These are phyloP conservation scores for Platanthera guangdongensis DNA, from an alignment of 106 monocot genomes.

Conservation along the genomic window DNA sequence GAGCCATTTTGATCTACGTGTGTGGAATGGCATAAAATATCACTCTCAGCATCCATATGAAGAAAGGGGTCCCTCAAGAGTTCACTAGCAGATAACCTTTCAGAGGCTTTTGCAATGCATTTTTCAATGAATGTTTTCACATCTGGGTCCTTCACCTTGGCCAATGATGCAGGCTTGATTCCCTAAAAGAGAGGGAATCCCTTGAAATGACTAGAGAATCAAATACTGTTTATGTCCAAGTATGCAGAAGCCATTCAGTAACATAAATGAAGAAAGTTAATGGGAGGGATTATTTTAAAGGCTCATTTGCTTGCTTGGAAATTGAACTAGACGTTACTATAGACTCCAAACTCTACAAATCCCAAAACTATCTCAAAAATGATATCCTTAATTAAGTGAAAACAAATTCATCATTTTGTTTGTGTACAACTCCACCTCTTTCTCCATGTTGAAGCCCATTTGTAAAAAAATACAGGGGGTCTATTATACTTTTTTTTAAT, in stretches of 20 bases:
- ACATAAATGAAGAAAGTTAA: not conserved
- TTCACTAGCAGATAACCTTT: conserved; percentile 38
- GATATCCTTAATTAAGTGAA: no score
- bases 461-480: no score
- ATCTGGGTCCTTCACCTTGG: conserved; percentile 28
- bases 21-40: not conserved
- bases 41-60: conserved; percentile 16
- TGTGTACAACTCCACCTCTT: no score
- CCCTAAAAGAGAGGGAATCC: conserved; percentile 21
- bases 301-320: no score
- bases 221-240: not conserved
- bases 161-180: conserved; percentile 42
- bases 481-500: no score
- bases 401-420: no score
- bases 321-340: no score
- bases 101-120: conserved; percentile 39
- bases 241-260: not conserved
- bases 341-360: no score
- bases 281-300: not conserved
- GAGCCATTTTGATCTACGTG: conserved; percentile 4
- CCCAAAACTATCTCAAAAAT: no score
- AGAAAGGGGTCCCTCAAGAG: conserved; percentile 49
- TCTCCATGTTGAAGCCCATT: no score
- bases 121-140: conserved; percentile 51
- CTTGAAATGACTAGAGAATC: not conserved